Base-by-base conservation (phyloP, 441 rosid genomes). In the Codiaeum variegatum region DNA sequence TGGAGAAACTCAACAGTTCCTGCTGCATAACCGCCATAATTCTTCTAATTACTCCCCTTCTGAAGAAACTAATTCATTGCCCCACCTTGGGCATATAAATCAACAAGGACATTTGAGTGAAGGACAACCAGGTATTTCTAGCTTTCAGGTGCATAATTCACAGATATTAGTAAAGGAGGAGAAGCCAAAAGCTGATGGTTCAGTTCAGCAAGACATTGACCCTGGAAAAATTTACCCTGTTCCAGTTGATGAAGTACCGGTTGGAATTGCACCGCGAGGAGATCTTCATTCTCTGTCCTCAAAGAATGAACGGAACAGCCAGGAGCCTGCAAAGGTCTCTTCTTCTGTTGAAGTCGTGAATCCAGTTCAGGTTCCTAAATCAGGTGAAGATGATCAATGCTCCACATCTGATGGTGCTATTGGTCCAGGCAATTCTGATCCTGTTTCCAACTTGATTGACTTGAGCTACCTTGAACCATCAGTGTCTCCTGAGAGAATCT, bases 401-500 rank as follows among this genome's bases (percentile, higher is more conserved):
- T 76, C 90, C 23, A 64, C 77, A 66, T 76, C 88, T 28, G 75
- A 74, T 73, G 67, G 77, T 75, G 60, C 76, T 6, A 71, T 60
- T 80, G 83, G 81, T 73, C 83, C 74, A 55, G 82, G 70, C 68
- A 67, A 76, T 72, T 51, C 75, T 28, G 88, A 83, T 78, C 75
- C 83, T 23, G 85, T 78, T 70, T 77, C 85, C 73, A 87, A 80
- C 85, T 81, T 75, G 31, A 79, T 81, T 76, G 90, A 85, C 79
- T 77, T 86, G 67, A 85, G 83, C 77, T 83, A 81, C 71, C 83
- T 67, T 62, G 88, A 87, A 79, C 83, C 89, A 26, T 72, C 81
- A 2, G 78, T 70, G 63, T 76, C 79, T 73, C 74, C 88, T 67
- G 87, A 76, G 75, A 87, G 94, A 75, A 86, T 84, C 55, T 93